These are phyloP conservation scores for Kalmanozyma brasiliensis DNA, from an alignment of 1,284 basidiomycete genomes.

Conservation along the genomic window DNA sequence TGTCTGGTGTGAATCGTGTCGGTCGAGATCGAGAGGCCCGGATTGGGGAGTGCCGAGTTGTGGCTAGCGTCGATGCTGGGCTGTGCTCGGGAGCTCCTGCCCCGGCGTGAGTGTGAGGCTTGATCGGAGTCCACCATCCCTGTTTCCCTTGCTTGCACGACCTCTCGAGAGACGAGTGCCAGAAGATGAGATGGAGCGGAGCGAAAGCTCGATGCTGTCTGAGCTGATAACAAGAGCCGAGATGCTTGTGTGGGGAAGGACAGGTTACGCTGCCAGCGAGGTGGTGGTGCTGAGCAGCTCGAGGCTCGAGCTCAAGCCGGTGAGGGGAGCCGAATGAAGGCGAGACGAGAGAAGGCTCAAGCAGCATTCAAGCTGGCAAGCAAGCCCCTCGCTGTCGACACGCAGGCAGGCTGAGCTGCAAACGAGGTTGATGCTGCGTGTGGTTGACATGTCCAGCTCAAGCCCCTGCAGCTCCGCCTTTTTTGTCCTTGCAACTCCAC, in stretches of 20 bases:
- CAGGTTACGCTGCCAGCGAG: too few relatives aligned
- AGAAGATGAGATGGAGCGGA: background rate
- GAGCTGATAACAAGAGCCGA: background rate
- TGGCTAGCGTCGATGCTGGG: background rate
- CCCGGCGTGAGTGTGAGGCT: background rate
- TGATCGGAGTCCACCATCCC: constrained; percentile 13
- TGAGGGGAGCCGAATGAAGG: too few relatives aligned
- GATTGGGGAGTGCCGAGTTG: background rate
- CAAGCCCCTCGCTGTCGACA: too few relatives aligned
- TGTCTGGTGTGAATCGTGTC: background rate
- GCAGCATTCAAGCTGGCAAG: too few relatives aligned
- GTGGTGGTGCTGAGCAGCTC: too few relatives aligned
- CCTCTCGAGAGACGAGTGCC: background rate
- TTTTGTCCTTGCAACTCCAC: constrained; percentile 1
- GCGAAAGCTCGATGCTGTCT: too few relatives aligned
- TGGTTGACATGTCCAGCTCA: too few relatives aligned
- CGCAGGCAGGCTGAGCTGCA: too few relatives aligned
- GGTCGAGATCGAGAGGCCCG: constrained; percentile 37
- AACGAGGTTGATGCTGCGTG: too few relatives aligned
- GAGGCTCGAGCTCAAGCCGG: too few relatives aligned
- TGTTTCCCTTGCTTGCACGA: too few relatives aligned
- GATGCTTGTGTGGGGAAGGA: background rate
- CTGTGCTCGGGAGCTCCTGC: background rate
- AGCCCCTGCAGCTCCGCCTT: constrained; percentile 5
- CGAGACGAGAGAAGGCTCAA: too few relatives aligned